Evolutionary conservation across 805 yeast genomes (phyloP).

Genomic region (Monosporozyma siamensis): DNA sequence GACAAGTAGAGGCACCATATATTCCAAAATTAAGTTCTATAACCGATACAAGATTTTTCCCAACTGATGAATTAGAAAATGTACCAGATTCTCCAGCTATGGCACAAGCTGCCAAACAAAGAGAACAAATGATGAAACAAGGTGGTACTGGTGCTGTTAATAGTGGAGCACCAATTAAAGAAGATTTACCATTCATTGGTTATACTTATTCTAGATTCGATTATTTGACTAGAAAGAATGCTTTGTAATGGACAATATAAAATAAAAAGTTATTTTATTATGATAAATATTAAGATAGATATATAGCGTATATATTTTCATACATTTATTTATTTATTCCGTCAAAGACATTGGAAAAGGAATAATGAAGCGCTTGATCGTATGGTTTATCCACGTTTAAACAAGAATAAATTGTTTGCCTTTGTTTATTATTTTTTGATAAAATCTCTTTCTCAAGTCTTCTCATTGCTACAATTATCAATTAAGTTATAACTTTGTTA

Average conservation of each 20-base stretch:
- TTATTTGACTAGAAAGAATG: conserved; percentile 71
- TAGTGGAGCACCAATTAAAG: conserved; percentile 38
- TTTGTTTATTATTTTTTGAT: too few relatives aligned
- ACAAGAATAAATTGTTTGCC: too few relatives aligned
- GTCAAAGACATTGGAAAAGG: too few relatives aligned
- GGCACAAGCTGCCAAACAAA: conserved; percentile 56
- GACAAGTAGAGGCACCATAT: conserved; percentile 86
- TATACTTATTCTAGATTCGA: conserved; percentile 94
- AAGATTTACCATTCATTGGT: conserved; percentile 94
- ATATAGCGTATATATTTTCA: too few relatives aligned
- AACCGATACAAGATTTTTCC: conserved; percentile 96
- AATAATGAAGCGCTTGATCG: too few relatives aligned
- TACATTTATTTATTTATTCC: too few relatives aligned
- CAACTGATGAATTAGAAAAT: conserved; percentile 90
- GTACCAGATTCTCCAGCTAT: conserved; percentile 84
- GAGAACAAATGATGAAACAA: conserved; percentile 42
- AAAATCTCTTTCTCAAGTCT: too few relatives aligned
- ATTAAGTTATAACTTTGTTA: too few relatives aligned
- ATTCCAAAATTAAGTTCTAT: conserved; percentile 85
- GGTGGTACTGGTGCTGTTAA: conserved; percentile 32
- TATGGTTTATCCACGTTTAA: too few relatives aligned
- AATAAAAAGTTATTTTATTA: not conserved
- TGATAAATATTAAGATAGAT: too few relatives aligned
- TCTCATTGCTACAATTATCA: too few relatives aligned
- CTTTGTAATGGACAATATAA: conserved; percentile 18